Evolutionary conservation across 2,329 filamentous ascomycete genomes (phyloP), one percentile per base, ranked within the genome.

Genomic region (Sphaceloma murrayae): DNA sequence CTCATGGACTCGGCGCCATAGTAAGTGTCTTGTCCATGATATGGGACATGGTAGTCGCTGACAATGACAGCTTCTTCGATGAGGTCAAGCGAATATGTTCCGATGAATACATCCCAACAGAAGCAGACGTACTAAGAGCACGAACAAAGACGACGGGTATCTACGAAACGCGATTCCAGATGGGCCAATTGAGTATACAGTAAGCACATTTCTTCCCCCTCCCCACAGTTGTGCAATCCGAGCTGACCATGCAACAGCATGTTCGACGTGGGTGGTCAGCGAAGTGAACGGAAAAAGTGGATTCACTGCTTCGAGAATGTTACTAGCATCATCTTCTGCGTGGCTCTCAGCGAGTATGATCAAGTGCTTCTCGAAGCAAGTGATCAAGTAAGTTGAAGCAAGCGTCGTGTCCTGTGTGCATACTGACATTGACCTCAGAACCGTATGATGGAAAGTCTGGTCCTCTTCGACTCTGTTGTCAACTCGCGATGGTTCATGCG

Each of bases 221-320:
- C 9, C 17, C 9, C 29, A 7, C 46, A 24, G 43, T 18, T 4
- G 22, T 14, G 13, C 6, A 7, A 8, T 36, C 34, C 30, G 52
- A 39, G 46, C 59, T 63, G 53, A 62, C 54, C 13, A 14, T 19
- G 17, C 33, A 43, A 17, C 59, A 96, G 89, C 69, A 98, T 98
- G 91, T 98, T 98, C 61, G 91, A 98, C 63, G 91, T 98, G 3
- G 91, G 91, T 51, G 91, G 91, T 17, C 91, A 98, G 66, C 74
- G 91, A 60, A 96, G 89, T 63, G 91, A 98, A 67, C 78, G 91
- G 51, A 98, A 98, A 72, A 98, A 98, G 69, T 98, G 91, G 91
- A 98, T 98, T 60, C 91, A 98, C 67, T 98, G 91, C 69, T 98
- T 98, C 64, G 91, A 98, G 65, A 96, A 96, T 57, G 91, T 98